These are phyloP conservation scores for Coemansia sp. DNA, from an alignment of 192 early-diverging fungal species.

Conservation along the genomic window DNA sequence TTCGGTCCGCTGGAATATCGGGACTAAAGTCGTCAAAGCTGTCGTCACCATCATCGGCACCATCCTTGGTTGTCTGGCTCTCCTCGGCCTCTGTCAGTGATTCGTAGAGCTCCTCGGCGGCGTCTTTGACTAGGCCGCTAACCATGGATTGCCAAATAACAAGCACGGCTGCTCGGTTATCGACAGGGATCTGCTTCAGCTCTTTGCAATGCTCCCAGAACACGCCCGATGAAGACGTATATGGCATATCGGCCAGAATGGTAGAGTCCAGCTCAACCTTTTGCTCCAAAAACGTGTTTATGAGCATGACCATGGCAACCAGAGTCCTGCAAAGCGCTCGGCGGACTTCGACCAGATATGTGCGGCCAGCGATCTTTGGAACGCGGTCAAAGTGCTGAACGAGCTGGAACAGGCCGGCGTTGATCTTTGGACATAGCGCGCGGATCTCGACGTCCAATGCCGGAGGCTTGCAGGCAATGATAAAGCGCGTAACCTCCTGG, in stretches of 20 bases:
- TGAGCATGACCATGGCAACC: slow-evolving; percentile 20
- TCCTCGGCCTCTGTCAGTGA: slow-evolving; percentile 18
- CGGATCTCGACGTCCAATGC: slow-evolving; percentile 32
- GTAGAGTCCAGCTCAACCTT: slow-evolving; percentile 26
- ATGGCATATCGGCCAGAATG: slow-evolving; percentile 25
- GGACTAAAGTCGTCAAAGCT: slow-evolving; percentile 45
- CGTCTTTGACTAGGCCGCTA: slow-evolving; percentile 35
- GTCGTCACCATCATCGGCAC: slow-evolving; percentile 22
- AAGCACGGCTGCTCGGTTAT: slow-evolving; percentile 33
- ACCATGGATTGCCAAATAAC: slow-evolving; percentile 17
- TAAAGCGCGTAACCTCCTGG: slow-evolving; percentile 43
- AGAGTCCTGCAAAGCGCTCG: slow-evolving; percentile 27
- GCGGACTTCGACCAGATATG: slow-evolving; percentile 34
- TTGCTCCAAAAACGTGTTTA: slow-evolving; percentile 42
- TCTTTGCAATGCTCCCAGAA: slow-evolving; percentile 51
- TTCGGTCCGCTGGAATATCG: slow-evolving; percentile 29
- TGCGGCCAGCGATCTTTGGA: slow-evolving; percentile 36
- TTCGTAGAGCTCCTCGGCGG: slow-evolving; percentile 28
- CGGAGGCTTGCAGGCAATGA: slow-evolving; percentile 49
- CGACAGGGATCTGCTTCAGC: slow-evolving; percentile 35
- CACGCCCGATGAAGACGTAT: slow-evolving; percentile 31
- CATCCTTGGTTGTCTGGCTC: not conserved
- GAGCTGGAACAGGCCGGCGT: slow-evolving; percentile 43
- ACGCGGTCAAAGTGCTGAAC: slow-evolving; percentile 26
- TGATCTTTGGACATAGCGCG: slow-evolving; percentile 45